These are phyloP conservation scores for Lactarius evosmus DNA, from an alignment of 768 basidiomycete genomes.

Conservation along the genomic window DNA sequence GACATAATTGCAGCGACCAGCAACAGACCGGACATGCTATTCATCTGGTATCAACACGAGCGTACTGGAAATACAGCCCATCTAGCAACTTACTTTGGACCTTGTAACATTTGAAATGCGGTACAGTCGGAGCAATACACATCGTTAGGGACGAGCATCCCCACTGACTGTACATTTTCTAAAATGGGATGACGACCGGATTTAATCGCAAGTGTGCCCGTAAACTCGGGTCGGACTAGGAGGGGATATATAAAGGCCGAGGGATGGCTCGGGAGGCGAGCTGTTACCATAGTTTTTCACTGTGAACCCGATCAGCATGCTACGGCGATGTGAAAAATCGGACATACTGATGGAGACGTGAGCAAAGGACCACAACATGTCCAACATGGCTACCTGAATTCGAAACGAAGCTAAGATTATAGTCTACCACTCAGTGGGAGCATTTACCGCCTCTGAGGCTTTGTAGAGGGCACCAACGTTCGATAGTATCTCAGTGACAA, in stretches of 20 bases:
- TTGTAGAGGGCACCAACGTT: constrained; percentile 83
- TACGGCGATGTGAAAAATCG: neutral
- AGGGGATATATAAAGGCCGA: neutral
- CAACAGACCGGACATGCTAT: constrained; percentile 58
- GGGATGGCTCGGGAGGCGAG: neutral
- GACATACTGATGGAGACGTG: constrained; percentile 73
- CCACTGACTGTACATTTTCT: constrained; percentile 65
- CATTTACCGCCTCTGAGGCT: constrained; percentile 79
- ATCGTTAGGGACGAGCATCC: constrained; percentile 82
- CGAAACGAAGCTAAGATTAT: neutral
- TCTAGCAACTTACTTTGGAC: constrained; percentile 65
- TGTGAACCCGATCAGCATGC: constrained; percentile 19
- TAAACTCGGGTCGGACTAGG: constrained; percentile 87
- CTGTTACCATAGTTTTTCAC: constrained; percentile 49
- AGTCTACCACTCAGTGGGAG: neutral
- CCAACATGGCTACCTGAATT: constrained; percentile 74
- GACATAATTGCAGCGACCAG: neutral
- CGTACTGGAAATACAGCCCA: neutral
- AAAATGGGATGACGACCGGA: constrained; percentile 85
- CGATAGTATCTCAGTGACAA: constrained; percentile 65
- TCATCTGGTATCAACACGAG: neutral
- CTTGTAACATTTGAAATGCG: constrained; percentile 88
- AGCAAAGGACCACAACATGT: constrained; percentile 89
- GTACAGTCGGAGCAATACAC: constrained; percentile 83
- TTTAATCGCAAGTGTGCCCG: constrained; percentile 86